These are phyloP conservation scores for Magnolia officinalis DNA, from an alignment of 164 flowering plant genomes.

Conservation along the genomic window DNA sequence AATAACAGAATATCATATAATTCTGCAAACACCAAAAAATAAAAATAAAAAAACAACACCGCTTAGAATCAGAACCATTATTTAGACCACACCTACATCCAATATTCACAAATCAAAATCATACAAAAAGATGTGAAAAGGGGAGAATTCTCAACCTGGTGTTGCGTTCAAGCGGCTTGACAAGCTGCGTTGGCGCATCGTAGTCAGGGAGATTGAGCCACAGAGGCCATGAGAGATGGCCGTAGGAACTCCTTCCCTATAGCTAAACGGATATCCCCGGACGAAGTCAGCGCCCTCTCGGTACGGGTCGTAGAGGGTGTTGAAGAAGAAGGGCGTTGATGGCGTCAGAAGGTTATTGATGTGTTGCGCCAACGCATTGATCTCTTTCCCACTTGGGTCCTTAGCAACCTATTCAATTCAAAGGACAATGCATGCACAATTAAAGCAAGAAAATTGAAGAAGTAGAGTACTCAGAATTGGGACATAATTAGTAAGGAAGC, in stretches of 20 bases:
- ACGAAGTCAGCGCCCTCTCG: conserved; percentile 49
- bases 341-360: conserved; percentile 40
- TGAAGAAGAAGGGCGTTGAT: conserved; percentile 48
- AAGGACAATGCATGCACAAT: no score
- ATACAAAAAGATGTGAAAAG: background rate
- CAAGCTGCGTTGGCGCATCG: conserved; percentile 65
- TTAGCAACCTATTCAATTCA: conserved; percentile 37
- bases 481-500: no score
- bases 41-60: no score
- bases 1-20: background rate
- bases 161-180: conserved; percentile 59
- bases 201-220: conserved; percentile 68
- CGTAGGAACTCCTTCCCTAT: conserved; percentile 48
- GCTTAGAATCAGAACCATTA: background rate
- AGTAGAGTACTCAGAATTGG: no score
- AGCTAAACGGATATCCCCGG: conserved; percentile 48
- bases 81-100: background rate
- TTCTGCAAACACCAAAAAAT: background rate
- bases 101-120: background rate
- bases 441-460: no score
- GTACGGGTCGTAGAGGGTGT: conserved; percentile 49
- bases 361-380: conserved; percentile 51
- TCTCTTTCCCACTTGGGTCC: conserved; percentile 50
- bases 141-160: conserved; percentile 24
- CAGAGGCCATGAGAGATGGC: conserved; percentile 49